A percentile compares a stretch with the other conserved stretches of the same genome.
Evolutionary conservation across 495 filamentous ascomycete species (phyloP).

Genomic region (Penicillium steckii): DNA sequence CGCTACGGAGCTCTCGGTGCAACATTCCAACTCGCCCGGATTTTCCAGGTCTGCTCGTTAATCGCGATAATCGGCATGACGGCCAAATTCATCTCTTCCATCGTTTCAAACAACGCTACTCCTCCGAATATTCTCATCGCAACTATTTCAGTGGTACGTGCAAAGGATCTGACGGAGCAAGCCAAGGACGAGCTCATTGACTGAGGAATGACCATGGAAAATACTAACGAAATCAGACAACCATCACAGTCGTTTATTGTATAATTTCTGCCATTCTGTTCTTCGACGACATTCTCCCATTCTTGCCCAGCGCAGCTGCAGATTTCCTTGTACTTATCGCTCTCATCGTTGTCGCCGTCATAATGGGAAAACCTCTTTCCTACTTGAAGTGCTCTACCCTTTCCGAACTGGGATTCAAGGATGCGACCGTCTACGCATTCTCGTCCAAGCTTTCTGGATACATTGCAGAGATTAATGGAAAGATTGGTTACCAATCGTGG

Average conservation of each 20-base stretch:
- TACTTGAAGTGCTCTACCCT: conserved; percentile 70
- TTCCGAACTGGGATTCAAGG: conserved; percentile 30
- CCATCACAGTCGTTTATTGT: conserved; percentile 74
- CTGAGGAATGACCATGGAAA: not conserved
- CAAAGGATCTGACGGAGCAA: not conserved
- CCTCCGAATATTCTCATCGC: conserved; percentile 74
- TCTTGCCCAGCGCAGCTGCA: conserved; percentile 60
- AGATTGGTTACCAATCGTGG: conserved; percentile 57
- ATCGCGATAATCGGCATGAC: conserved; percentile 78
- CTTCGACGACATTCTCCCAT: conserved; percentile 70
- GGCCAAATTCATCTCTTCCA: conserved; percentile 78
- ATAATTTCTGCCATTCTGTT: conserved; percentile 75
- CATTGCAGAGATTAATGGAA: conserved; percentile 37
- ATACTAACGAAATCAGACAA: conserved; percentile 50
- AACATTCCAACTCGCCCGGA: conserved; percentile 71
- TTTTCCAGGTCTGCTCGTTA: conserved; percentile 68
- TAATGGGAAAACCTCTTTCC: conserved; percentile 78
- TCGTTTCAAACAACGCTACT: conserved; percentile 59
- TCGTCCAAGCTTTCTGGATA: conserved; percentile 41
- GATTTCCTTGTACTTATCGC: conserved; percentile 71
- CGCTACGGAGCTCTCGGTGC: conserved; percentile 72
- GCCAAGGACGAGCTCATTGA: conserved; percentile 5
- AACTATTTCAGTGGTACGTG: conserved; percentile 73
- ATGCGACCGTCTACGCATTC: conserved; percentile 44
- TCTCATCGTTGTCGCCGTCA: conserved; percentile 65